Evolutionary conservation across 331 rosid species (phyloP).

Genomic region (Arachis monticola): DNA sequence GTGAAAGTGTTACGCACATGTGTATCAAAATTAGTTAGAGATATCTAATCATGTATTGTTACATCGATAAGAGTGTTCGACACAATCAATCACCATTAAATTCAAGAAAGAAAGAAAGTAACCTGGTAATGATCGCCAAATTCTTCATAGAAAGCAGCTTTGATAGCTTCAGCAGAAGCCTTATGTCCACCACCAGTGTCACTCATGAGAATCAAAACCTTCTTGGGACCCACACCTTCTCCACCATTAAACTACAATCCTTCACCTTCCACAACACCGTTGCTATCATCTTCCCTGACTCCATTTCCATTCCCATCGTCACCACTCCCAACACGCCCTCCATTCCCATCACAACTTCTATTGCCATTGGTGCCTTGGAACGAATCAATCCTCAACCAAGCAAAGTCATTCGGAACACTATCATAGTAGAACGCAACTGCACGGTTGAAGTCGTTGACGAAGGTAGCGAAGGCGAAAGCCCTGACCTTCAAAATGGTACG

Average conservation of each 20-base stretch:
- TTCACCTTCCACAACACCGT: conserved; percentile 52
- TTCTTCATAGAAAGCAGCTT: conserved; percentile 78
- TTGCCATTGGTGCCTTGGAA: conserved; percentile 1
- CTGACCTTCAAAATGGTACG: conserved; percentile 52
- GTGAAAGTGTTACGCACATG: not conserved
- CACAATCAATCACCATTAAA: no score
- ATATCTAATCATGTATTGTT: no score
- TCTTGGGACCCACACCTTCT: conserved; percentile 52
- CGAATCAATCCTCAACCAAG: conserved; percentile 55
- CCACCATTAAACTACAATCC: conserved; percentile 51
- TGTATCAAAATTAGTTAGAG: no score
- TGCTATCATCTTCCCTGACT: conserved; percentile 38
- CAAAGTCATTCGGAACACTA: conserved; percentile 79
- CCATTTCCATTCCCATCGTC: conserved; percentile 39
- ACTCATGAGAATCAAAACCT: conserved; percentile 94
- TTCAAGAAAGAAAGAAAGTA: conserved; percentile 22
- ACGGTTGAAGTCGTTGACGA: conserved; percentile 67
- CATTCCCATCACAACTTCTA: not conserved
- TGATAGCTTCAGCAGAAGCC: conserved; percentile 98
- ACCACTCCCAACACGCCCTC: not conserved
- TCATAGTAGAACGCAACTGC: conserved; percentile 72
- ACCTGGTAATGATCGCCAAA: conserved; percentile 93
- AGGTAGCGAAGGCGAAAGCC: conserved; percentile 37
- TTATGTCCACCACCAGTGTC: conserved; percentile 99
- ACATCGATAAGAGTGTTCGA: no score